These are phyloP conservation scores for Hymenoscyphus infarciens DNA, from an alignment of 2,329 filamentous ascomycete genomes.

Conservation along the genomic window DNA sequence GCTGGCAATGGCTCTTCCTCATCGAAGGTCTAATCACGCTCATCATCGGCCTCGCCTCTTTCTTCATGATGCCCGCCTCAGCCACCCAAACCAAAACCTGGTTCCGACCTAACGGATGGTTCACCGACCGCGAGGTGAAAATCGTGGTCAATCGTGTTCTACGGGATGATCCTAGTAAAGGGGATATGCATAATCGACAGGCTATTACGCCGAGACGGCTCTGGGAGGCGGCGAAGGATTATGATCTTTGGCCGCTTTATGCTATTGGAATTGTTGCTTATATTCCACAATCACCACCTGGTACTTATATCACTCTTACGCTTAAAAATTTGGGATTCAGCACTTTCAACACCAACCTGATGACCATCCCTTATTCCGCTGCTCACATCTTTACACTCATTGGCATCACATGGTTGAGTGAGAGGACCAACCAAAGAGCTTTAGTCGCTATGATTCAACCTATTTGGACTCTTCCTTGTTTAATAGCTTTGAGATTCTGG, in stretches of 20 bases:
- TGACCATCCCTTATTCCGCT: slow-evolving; percentile 45
- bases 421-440: slow-evolving; percentile 39
- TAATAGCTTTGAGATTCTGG: slow-evolving; percentile 37
- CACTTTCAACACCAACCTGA: slow-evolving; percentile 44
- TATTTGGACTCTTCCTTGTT: slow-evolving; percentile 41
- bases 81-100: slow-evolving; percentile 55
- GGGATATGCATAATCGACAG: slow-evolving; percentile 58
- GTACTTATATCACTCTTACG: slow-evolving; percentile 52
- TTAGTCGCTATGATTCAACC: slow-evolving; percentile 37
- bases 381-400: slow-evolving; percentile 45
- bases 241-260: slow-evolving; percentile 56
- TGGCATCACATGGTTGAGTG: slow-evolving; percentile 44
- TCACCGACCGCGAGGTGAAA: slow-evolving; percentile 59
- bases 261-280: slow-evolving; percentile 45
- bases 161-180: slow-evolving; percentile 49
- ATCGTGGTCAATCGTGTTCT: slow-evolving; percentile 62
- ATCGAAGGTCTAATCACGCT: slow-evolving; percentile 55
- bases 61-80: slow-evolving; percentile 56
- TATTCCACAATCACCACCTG: slow-evolving; percentile 47
- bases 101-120: slow-evolving; percentile 60
- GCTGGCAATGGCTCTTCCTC: slow-evolving; percentile 54
- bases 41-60: slow-evolving; percentile 49
- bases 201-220: slow-evolving; percentile 49
- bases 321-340: slow-evolving; percentile 37
- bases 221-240: slow-evolving; percentile 53